These are phyloP conservation scores for Litsea cubeba DNA, from an alignment of 164 flowering plant species.

Conservation along the genomic window DNA sequence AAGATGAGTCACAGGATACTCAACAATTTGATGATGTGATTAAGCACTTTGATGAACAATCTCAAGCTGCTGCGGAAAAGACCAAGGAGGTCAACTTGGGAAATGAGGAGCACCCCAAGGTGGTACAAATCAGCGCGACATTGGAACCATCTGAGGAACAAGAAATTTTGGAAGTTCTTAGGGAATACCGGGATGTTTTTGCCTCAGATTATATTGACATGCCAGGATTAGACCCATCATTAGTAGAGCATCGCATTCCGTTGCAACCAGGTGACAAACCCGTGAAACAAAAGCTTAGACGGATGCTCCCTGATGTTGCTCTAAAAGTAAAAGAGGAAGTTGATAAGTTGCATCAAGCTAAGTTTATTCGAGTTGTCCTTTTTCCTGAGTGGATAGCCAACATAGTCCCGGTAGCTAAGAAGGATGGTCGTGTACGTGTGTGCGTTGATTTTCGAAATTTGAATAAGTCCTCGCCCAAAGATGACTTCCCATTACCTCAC, in stretches of 20 bases:
- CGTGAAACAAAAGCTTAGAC: background rate
- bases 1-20: too few relatives aligned
- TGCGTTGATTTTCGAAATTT: background rate
- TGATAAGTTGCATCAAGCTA: background rate
- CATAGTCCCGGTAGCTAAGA: background rate
- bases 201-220: background rate
- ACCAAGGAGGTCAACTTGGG: too few relatives aligned
- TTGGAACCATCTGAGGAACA: too few relatives aligned
- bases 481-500: background rate
- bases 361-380: background rate
- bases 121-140: too few relatives aligned
- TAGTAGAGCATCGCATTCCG: background rate
- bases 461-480: background rate
- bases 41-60: too few relatives aligned
- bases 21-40: too few relatives aligned
- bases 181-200: background rate
- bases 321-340: background rate
- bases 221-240: background rate
- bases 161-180: background rate
- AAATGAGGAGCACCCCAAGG: too few relatives aligned
- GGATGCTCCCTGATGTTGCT: background rate
- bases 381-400: background rate
- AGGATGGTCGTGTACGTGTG: background rate
- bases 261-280: background rate
- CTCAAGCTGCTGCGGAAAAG: too few relatives aligned